These are phyloP conservation scores for Exophiala lecanii-corni DNA, from an alignment of 2,329 filamentous ascomycete species.

Conservation along the genomic window DNA sequence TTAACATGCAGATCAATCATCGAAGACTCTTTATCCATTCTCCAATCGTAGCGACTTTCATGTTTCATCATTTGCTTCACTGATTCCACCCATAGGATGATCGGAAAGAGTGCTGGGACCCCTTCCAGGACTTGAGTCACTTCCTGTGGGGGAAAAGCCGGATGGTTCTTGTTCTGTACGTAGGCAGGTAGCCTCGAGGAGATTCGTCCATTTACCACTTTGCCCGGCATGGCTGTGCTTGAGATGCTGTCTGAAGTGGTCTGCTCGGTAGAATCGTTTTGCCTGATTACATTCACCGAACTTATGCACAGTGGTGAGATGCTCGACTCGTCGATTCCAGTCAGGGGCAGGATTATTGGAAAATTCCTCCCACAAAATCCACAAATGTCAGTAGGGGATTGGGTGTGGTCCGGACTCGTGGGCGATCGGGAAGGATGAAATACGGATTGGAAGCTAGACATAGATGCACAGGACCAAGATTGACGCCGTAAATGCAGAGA, in stretches of 20 bases:
- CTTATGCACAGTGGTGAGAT: conserved; percentile 88
- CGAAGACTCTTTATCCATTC: no score
- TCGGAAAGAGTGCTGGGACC: conserved; percentile 18
- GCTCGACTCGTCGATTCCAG: conserved; percentile 80
- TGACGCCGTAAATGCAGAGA: conserved; percentile 87
- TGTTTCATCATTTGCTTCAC: conserved; percentile 21
- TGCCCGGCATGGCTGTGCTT: conserved; percentile 96
- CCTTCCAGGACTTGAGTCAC: conserved; percentile 19
- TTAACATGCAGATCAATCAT: no score
- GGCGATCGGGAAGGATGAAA: conserved; percentile 70
- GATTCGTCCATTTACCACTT: conserved; percentile 98
- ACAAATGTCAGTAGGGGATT: conserved; percentile 63
- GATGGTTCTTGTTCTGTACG: conserved; percentile 61
- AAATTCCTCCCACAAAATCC: conserved; percentile 97
- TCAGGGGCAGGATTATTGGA: conserved; percentile 68
- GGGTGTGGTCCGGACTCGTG: conserved; percentile 29
- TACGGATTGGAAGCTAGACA: conserved; percentile 66
- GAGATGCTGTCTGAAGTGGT: conserved; percentile 95
- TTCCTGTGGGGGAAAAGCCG: conserved; percentile 20
- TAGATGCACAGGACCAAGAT: conserved; percentile 93
- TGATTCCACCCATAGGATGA: conserved; percentile 22
- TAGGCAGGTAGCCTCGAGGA: conserved; percentile 96
- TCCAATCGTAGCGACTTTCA: no score
- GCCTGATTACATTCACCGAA: conserved; percentile 96
- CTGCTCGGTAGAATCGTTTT: conserved; percentile 96